These are phyloP conservation scores for Clavaria fumosa DNA, from an alignment of 768 basidiomycete genomes.

Conservation along the genomic window DNA sequence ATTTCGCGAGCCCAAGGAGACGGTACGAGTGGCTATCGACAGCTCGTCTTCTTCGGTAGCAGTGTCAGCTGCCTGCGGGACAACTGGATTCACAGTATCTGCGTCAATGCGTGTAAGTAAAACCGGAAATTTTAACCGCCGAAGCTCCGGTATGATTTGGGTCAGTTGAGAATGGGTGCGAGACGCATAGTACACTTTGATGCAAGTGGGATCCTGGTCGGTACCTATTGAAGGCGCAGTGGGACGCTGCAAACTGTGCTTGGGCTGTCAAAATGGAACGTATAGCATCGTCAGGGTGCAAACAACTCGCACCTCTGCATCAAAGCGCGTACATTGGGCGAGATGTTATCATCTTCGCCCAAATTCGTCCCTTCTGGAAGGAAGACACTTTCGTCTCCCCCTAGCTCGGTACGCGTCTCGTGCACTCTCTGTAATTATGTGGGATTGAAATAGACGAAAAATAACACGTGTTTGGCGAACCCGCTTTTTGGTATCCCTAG, in stretches of 20 bases:
- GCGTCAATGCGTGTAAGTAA: slow-evolving; percentile 9
- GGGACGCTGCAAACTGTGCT: neutral
- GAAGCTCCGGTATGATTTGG: slow-evolving; percentile 78
- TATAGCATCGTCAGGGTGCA: no score
- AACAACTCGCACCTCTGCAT: slow-evolving; percentile 59
- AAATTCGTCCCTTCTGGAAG: slow-evolving; percentile 42
- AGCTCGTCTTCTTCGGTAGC: slow-evolving; percentile 10
- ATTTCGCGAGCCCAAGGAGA: slow-evolving; percentile 81
- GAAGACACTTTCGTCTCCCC: slow-evolving; percentile 49
- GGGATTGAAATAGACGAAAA: no score
- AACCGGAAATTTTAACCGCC: slow-evolving; percentile 40
- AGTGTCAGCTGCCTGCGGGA: slow-evolving; percentile 12
- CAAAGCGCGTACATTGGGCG: slow-evolving; percentile 61
- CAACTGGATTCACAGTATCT: slow-evolving; percentile 6
- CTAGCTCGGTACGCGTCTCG: slow-evolving; percentile 12
- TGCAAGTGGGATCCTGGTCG: slow-evolving; percentile 42
- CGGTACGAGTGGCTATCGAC: slow-evolving; percentile 34
- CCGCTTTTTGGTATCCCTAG: slow-evolving; percentile 42
- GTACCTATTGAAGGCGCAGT: neutral
- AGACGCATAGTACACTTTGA: slow-evolving; percentile 87
- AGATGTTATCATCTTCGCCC: slow-evolving; percentile 41
- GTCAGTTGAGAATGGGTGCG: slow-evolving; percentile 92
- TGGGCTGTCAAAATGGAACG: neutral
- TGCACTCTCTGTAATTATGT: slow-evolving; percentile 13
- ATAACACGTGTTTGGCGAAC: slow-evolving; percentile 25